Base-by-base conservation (phyloP, 352 stramenopile species). In the Lagenidium giganteum region DNA sequence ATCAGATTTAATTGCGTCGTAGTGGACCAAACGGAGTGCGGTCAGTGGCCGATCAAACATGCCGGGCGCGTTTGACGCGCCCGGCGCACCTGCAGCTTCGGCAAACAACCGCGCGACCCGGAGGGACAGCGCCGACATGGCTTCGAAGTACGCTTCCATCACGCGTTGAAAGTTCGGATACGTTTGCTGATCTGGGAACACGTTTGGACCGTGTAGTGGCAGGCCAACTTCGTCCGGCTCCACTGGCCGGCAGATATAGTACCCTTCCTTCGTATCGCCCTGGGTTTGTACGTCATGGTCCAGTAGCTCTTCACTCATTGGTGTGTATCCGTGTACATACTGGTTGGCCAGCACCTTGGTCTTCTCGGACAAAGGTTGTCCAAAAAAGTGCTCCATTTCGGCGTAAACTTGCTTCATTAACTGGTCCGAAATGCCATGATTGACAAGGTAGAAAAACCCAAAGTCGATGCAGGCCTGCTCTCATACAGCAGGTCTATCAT, bases 201-300 rank as follows among this genome's bases (percentile, higher is more conserved):
- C 22, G 41, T 83, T 83, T 17, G 61, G 59, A 4, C 70, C 70
- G 46, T 83, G 67, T 6, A 83, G 54, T 22, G 67, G 70, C 14
- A 73, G 47, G 40, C 53, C 8, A 61, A 76, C 61, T 51, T 83
- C 70, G 22, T 74, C 64, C 27, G 54, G 32, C 9, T 70, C 45
- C 33, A 77, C 65, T 32, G 77, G 67, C 31, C 70, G 70, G 51
- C 70, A 82, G 47, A 82, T 79, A 41, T 82, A 83, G 49, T 76
- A 83, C 17, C 68, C 70, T 38, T 83, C 70, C 38, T 83, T 83
- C 27, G 70, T 83, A 43, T 83, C 70, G 33, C 70, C 70, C 47
- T 47, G 39, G 3, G 47, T 76, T 48, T 83, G 70, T 12, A 63
- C 57, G 5, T 43, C 31, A 11, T 58, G 64, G 42, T 83, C 65